Conservation (phyloP, 176 grass and related monocot genomes). For the Canna indica region DNA sequence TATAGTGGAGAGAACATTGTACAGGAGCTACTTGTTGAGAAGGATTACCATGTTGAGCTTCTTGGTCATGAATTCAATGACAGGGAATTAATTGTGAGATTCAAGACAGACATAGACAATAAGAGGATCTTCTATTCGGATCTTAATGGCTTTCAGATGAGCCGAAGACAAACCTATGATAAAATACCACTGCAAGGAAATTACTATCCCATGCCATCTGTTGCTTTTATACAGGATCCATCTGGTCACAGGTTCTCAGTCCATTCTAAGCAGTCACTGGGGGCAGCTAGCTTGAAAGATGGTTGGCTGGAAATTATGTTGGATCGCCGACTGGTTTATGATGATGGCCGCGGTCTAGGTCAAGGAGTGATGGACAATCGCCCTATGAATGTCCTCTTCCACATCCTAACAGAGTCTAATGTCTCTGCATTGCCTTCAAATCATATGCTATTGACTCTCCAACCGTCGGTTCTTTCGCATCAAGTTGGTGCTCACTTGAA, state of each 20-base stretch:
- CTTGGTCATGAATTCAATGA: slow-evolving; percentile 63
- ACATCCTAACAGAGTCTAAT: slow-evolving; percentile 75
- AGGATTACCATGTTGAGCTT: slow-evolving; percentile 97
- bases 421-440: slow-evolving; percentile 59
- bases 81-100: slow-evolving; percentile 77
- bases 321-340: slow-evolving; percentile 72
- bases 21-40: slow-evolving; percentile 86
- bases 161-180: slow-evolving; percentile 76
- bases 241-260: slow-evolving; percentile 74
- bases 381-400: slow-evolving; percentile 74
- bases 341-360: slow-evolving; percentile 84
- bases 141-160: slow-evolving; percentile 98
- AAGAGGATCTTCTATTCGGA: slow-evolving; percentile 84
- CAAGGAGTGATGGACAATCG: slow-evolving; percentile 93
- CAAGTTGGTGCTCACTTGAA: slow-evolving; percentile 59
- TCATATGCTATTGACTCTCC: slow-evolving; percentile 54
- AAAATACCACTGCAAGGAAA: slow-evolving; percentile 98
- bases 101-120: slow-evolving; percentile 89
- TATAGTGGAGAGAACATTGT: slow-evolving; percentile 51
- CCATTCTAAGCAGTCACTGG: slow-evolving; percentile 86
- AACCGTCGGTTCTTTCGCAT: slow-evolving; percentile 84
- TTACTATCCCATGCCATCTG: slow-evolving; percentile 94
- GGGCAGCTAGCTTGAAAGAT: slow-evolving; percentile 77
- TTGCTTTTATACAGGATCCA: slow-evolving; percentile 82
- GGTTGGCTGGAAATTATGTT: slow-evolving; percentile 99